Base-by-base conservation (phyloP, 2,329 filamentous ascomycete genomes). In the Fusarium chaquense region DNA sequence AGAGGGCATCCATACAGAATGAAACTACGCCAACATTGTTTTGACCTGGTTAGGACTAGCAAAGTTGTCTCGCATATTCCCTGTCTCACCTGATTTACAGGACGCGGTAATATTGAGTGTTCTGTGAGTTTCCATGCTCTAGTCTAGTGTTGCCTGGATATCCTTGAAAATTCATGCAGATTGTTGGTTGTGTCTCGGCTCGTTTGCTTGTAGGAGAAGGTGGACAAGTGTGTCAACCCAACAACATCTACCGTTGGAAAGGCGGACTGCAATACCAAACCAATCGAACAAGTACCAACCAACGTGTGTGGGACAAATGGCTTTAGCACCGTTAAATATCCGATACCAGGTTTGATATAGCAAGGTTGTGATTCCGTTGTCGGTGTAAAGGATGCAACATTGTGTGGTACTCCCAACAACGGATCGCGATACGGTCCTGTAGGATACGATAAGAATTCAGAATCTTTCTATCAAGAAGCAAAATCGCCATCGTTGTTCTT, bases 11-110 rank as follows among this genome's bases (percentile, higher is more conserved):
- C 46, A 40, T 60, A 38, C 52, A 49, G 30, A 59, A 46, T 32
- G 36, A 62, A 26, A 24, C 24, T 52, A 26, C 32, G 45, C 52
- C 58, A 67, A 71, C 59, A 55, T 50, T 59, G 38, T 58, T 49
- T 49, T 49, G 53, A 45, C 43, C 15, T 30, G 32, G 36, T 54
- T 52, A 22, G 56, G 36, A 41, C 54, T 43, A 53, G 57, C 35
- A 52, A 60, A 35, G 38, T 58, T 63, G 64, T 53, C 69, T 62
- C 58, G 73, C 73, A 75, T 70, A 53, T 54, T 47, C 33, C 30
- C 38, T 38, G 53, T 60, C 73, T 75, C 73, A 75, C 73, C 71
- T 75, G 73, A 75, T 72, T 43, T 46, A 41, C 49, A 61, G 35
- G 18, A 32, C 36, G 45, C 60, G 12, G 26, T 24, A 32, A 40